Conservation (phyloP, 805 yeast genomes). For the Naumovozyma baii region DNA sequence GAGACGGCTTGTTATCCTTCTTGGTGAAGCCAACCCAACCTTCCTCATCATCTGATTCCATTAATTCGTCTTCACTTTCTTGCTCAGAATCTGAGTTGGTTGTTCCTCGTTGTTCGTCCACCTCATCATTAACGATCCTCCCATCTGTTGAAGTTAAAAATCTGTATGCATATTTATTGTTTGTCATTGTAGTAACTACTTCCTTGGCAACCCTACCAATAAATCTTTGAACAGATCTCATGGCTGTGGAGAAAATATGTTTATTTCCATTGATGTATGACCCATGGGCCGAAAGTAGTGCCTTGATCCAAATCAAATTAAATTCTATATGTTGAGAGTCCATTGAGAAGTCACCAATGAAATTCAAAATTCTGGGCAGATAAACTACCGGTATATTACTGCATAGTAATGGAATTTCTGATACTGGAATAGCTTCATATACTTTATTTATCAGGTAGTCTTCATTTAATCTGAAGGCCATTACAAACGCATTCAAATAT, state of each 20-base stretch:
- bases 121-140: conserved; percentile 20
- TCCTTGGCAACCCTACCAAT: conserved; percentile 67
- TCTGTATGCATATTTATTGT: conserved; percentile 44
- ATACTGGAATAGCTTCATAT: conserved; percentile 62
- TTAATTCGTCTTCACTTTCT: conserved; percentile 8
- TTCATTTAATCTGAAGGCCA: conserved; percentile 92
- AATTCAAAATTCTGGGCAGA: conserved; percentile 53
- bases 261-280: conserved; percentile 54
- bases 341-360: conserved; percentile 56
- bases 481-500: conserved; percentile 69
- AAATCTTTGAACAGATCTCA: conserved; percentile 68
- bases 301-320: conserved; percentile 70
- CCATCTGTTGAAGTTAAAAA: conserved; percentile 38
- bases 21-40: conserved; percentile 29
- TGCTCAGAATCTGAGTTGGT: conserved; percentile 27
- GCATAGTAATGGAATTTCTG: conserved; percentile 58
- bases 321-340: conserved; percentile 80
- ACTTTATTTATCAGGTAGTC: conserved; percentile 58
- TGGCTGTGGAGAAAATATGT: conserved; percentile 50
- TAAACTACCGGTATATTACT: conserved; percentile 71
- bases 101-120: conserved; percentile 23
- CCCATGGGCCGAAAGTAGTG: conserved; percentile 66
- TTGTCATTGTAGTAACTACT: conserved; percentile 44
- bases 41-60: conserved; percentile 31
- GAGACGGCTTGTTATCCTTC: conserved; percentile 18